Conservation (phyloP, 106 monocot genomes). For the Iris macrosiphon region DNA sequence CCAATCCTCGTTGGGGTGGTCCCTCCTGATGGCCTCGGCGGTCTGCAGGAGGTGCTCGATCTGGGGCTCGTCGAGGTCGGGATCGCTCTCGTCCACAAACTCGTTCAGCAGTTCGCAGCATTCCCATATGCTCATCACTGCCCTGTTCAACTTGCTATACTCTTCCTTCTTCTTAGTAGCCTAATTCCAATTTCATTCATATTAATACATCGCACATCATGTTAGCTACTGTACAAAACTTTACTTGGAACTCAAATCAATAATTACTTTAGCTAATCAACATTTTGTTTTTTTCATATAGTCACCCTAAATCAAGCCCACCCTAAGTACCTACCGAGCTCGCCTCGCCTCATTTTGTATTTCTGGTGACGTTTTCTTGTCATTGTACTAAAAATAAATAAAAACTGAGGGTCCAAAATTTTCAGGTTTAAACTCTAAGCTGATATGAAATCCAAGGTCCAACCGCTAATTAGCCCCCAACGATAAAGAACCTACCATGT, state of each 20-base stretch:
- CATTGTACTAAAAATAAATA: too few relatives aligned
- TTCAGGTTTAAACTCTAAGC: not conserved
- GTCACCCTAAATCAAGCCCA: too few relatives aligned
- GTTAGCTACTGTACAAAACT: not conserved
- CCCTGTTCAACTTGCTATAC: conserved; percentile 30
- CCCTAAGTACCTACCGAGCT: too few relatives aligned
- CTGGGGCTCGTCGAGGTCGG: conserved; percentile 39
- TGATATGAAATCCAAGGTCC: too few relatives aligned
- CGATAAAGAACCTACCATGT: too few relatives aligned
- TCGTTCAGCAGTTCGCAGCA: conserved; percentile 41
- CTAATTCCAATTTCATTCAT: not conserved
- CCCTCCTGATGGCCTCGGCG: conserved; percentile 38
- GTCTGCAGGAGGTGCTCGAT: conserved; percentile 49
- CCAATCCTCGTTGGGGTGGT: conserved; percentile 35
- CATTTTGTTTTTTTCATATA: too few relatives aligned
- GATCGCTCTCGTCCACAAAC: conserved; percentile 45
- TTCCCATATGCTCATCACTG: conserved; percentile 44
- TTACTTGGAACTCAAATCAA: not conserved
- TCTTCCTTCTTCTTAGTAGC: conserved; percentile 29
- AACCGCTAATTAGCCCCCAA: too few relatives aligned
- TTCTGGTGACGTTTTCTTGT: too few relatives aligned
- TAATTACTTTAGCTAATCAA: not conserved
- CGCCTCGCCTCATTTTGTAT: too few relatives aligned
- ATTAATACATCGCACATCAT: not conserved
- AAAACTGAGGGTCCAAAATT: too few relatives aligned